Evolutionary conservation across 2,329 filamentous ascomycete species (phyloP), one percentile per base, ranked within the genome.

Genomic region (Emmonsiellopsis sp.): DNA sequence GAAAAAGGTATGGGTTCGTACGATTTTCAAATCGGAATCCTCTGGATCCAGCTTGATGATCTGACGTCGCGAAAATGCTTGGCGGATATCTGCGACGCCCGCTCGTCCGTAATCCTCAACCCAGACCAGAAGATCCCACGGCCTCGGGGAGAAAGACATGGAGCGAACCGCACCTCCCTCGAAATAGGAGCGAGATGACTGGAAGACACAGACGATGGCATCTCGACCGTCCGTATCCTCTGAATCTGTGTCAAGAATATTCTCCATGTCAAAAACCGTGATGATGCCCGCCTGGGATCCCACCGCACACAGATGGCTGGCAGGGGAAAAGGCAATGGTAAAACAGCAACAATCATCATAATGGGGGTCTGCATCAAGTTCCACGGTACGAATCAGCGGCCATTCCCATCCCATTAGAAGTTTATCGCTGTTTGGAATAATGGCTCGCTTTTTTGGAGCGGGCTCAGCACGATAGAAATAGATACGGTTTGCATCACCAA

Each of bases 81-180:
- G 72, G 40, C 75, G 73, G 48, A 76, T 63, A 61, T 77, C 75
- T 34, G 73, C 73, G 54, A 77, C 61, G 7, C 74, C 75, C 44
- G 71, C 71, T 57, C 71, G 67, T 13, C 74, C 75, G 58, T 87
- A 85, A 62, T 95, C 88, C 69, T 98, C 93, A 7, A 90, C 88
- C 91, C 93, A 97, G 6, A 94, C 87, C 41, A 98, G 75, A 15
- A 98, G 80, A 65, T 96, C 92, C 76, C 86, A 92, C 0, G 91
- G 89, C 1, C 87, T 87, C 0, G 92, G 91, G 4, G 88, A 90
- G 66, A 98, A 98, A 1, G 86, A 80, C 87, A 97, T 94, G 57
- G 90, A 89, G 57, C 93, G 82, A 51, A 97, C 84, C 34, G 92
- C 90, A 43, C 92, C 92, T 16, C 80, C 78, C 20, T 82, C 79